Percentiles rank a stretch among this genome's conserved stretches.
Conservation (phyloP, 1,284 basidiomycete genomes). For the Naganishia albida region DNA sequence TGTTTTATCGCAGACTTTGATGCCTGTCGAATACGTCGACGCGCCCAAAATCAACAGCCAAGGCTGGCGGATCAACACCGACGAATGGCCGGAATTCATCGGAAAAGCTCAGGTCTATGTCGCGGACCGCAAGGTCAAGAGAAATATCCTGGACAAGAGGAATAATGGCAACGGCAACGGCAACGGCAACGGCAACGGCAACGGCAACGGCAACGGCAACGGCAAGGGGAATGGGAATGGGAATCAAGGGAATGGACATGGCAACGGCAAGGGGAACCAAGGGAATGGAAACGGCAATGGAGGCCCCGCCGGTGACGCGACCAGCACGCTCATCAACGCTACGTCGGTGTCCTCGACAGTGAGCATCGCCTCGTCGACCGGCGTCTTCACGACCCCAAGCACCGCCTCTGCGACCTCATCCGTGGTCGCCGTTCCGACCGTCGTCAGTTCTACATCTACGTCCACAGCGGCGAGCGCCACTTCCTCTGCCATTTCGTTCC, state of each 20-base stretch:
- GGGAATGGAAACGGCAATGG: conserved; percentile 25
- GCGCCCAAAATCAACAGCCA: conserved; percentile 26
- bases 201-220: conserved; percentile 13
- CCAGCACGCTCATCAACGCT: conserved; percentile 2
- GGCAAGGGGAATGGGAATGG: conserved; percentile 24
- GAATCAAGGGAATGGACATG: conserved; percentile 14
- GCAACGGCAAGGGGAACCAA: conserved; percentile 14
- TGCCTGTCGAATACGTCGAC: conserved; percentile 26
- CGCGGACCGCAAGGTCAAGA: conserved; percentile 14
- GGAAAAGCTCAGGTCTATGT: conserved; percentile 24
- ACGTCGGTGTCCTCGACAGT: conserved; percentile 3
- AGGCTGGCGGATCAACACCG: conserved; percentile 26
- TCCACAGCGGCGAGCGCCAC: conserved; percentile 30
- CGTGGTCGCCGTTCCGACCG: conserved; percentile 8
- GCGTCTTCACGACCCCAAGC: conserved; percentile 1
- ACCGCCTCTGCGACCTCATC: conserved; percentile 17
- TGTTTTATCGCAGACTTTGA: neutral
- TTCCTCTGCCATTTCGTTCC: conserved; percentile 37
- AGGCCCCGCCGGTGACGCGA: conserved; percentile 9
- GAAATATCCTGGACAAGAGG: conserved; percentile 1
- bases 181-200: conserved; percentile 17
- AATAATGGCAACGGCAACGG: conserved; percentile 4
- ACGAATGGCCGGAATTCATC: conserved; percentile 24
- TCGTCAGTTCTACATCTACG: conserved; percentile 29
- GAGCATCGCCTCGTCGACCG: neutral